Base-by-base conservation (phyloP, 2,329 filamentous ascomycete genomes). In the Monosporascus ibericus region DNA sequence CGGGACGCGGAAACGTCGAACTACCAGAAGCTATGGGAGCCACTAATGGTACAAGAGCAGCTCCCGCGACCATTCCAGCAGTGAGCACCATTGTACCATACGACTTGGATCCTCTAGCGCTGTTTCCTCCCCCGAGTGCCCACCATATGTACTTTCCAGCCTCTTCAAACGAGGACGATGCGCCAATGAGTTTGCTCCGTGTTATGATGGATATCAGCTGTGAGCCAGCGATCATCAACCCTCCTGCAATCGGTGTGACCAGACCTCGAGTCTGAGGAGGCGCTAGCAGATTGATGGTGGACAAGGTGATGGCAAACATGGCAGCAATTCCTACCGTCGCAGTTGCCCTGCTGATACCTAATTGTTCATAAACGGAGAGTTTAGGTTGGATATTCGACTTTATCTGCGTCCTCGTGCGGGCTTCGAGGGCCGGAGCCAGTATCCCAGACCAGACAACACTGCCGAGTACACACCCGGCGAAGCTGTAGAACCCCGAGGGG, bases 101-200 rank as follows among this genome's bases (percentile, higher is more conserved):
- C 24, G 72, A 69, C 15, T 59, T 65, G 17, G 68, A 70, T 36
- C 49, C 62, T 63, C 30, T 11, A 14, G 7, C 54, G 54, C 50
- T 52, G 52, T 47, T 57, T 18, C 62, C 64, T 18, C 70, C 67
- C 9, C 65, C 58, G 44, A 69, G 49, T 2, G 75, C 42, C 62
- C 72, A 73, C 70, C 75, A 77, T 55, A 84, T 72, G 58, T 76
- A 73, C 50, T 76, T 75, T 8, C 82, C 84, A 5, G 78, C 57
- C 59, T 87, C 82, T 60, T 86, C 81, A 58, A 82, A 87, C 0
- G 78, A 78, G 1, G 73, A 73, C 3, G 84, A 87, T 2, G 84
- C 78, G 6, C 85, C 84, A 3, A 88, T 65, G 53, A 85, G 73
- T 40, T 74, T 70, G 22, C 72, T 72, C 24, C 82, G 77, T 36